Conservation (phyloP, 495 filamentous ascomycete species). For the Penicillium nucicola region DNA sequence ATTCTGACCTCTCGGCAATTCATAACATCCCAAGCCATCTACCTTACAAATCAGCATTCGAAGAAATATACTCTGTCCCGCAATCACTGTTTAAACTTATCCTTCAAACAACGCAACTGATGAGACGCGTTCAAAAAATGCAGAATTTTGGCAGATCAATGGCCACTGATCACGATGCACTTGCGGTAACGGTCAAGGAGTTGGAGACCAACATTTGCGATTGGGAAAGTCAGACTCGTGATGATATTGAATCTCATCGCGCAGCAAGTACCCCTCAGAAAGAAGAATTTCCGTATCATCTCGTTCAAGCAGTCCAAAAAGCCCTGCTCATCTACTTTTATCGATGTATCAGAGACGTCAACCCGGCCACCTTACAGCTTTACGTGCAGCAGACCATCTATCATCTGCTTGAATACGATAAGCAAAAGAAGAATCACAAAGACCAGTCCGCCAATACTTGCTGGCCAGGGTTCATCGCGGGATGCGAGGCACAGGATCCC, state of each 20-base stretch:
- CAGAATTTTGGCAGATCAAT: not conserved
- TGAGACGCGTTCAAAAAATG: not conserved
- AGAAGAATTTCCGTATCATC: conserved; percentile 11
- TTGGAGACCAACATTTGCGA: not conserved
- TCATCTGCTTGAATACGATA: conserved; percentile 13
- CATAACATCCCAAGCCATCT: not conserved
- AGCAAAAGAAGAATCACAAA: conserved; percentile 5
- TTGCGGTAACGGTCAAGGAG: not conserved
- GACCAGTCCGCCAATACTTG: conserved; percentile 13
- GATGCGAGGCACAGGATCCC: conserved; percentile 8
- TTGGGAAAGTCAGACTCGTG: not conserved
- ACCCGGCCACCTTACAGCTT: conserved; percentile 4
- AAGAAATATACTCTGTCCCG: not conserved
- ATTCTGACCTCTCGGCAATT: too few species aligned
- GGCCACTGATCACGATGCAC: not conserved
- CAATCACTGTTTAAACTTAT: not conserved
- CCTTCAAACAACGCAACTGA: not conserved
- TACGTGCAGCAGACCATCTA: conserved; percentile 12
- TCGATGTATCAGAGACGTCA: conserved; percentile 10
- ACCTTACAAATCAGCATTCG: not conserved
- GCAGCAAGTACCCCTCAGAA: not conserved
- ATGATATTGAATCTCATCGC: not conserved
- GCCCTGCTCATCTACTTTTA: conserved; percentile 16
- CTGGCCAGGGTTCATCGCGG: conserved; percentile 14
- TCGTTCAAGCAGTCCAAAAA: conserved; percentile 11